Base-by-base conservation (phyloP, 2,329 filamentous ascomycete species). In the Exophiala sp. region DNA sequence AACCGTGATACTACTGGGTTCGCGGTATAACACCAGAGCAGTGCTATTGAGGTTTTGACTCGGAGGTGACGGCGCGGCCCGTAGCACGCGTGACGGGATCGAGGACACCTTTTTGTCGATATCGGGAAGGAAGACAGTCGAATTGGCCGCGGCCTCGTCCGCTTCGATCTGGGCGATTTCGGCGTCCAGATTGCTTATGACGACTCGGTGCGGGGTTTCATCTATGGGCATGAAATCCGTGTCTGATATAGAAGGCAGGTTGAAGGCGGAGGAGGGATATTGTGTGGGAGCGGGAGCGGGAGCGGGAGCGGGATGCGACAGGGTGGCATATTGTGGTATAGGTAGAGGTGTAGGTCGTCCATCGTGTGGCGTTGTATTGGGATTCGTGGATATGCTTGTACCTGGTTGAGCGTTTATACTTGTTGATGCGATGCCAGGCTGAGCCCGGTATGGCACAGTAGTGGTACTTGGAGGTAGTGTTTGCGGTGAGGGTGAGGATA, bases 131-230 rank as follows among this genome's bases (percentile, higher is more conserved):
- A 96, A 58, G 19, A 89, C 63, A 90, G 76, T 40, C 53, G 77
- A 74, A 6, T 22, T 22, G 14, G 44, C 39, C 1, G 42, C 51
- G 43, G 73, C 69, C 48, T 81, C 75, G 35, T 79, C 73, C 41
- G 75, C 71, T 53, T 85, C 80, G 22, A 77, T 72, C 57, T 84
- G 81, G 11, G 84, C 83, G 40, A 97, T 78, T 69, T 97, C 91
- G 60, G 85, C 85, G 64, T 95, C 89, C 8, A 98, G 75, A 68
- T 94, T 83, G 73, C 90, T 84, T 60, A 98, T 89, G 74, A 93
- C 96, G 53, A 96, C 81, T 64, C 85, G 87, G 71, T 95, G 77
- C 62, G 86, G 86, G 24, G 86, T 84, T 68, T 95, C 84, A 69
- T 97, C 90, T 53, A 97, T 66, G 50, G 85, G 78, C 91, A 97